Percentiles rank a stretch among this genome's conserved stretches.
These are phyloP conservation scores for California macrophylla DNA, from an alignment of 441 rosid genomes.

Conservation along the genomic window DNA sequence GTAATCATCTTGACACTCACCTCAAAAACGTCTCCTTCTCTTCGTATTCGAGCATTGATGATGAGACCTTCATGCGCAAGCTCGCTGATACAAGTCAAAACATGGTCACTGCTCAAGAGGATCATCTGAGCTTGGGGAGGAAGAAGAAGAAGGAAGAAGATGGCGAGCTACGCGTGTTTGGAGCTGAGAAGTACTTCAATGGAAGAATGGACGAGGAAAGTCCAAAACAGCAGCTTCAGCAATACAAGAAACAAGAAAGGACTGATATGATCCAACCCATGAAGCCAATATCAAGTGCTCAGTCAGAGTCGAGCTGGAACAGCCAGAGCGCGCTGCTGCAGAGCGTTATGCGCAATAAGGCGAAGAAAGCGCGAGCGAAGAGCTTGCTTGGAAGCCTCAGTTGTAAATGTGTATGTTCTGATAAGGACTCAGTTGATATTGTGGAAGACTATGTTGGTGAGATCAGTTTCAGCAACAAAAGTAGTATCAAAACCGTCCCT, in stretches of 20 bases:
- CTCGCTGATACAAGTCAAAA: constrained; percentile 26
- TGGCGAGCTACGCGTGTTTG: constrained; percentile 66
- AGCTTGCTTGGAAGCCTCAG: constrained; percentile 45
- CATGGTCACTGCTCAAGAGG: constrained; percentile 19
- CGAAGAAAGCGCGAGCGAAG: constrained; percentile 26
- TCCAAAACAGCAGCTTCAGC: not conserved
- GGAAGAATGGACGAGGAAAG: constrained; percentile 35
- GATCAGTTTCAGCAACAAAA: constrained; percentile 35
- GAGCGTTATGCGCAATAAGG: constrained; percentile 21
- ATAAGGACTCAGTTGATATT: constrained; percentile 32
- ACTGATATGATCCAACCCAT: not conserved
- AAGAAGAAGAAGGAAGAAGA: too few relatives aligned
- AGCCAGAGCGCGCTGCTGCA: constrained; percentile 55
- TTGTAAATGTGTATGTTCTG: constrained; percentile 61
- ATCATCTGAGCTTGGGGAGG: constrained; percentile 22
- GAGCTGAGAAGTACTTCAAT: constrained; percentile 76
- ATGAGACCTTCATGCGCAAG: constrained; percentile 28
- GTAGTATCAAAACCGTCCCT: constrained; percentile 9
- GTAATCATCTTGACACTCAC: not conserved
- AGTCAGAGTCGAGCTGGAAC: constrained; percentile 65
- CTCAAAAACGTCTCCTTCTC: constrained; percentile 30
- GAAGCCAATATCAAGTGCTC: constrained; percentile 28
- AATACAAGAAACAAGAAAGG: not conserved
- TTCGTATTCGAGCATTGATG: constrained; percentile 33
- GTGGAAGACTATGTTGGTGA: constrained; percentile 42